phyloP scores from a whole-genome alignment of 2,329 filamentous ascomycete species.

The Exophiala alcalophila region DNA sequence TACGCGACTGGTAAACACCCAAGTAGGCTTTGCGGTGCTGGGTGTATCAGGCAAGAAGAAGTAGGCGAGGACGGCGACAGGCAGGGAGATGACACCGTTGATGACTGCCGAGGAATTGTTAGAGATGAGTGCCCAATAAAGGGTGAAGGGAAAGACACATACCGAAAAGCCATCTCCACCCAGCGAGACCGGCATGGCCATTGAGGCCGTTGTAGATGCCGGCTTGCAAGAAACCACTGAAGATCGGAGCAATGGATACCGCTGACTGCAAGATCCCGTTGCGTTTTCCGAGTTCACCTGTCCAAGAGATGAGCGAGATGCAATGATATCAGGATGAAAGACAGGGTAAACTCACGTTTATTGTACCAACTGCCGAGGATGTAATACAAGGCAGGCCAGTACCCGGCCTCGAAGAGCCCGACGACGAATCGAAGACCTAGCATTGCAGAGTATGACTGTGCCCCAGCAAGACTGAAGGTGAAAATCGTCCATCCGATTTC shows the following conservation, averaged over 20 bases:
- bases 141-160: not conserved
- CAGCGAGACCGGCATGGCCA: slow-evolving; percentile 48
- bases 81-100: slow-evolving; percentile 21
- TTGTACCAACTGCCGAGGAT: slow-evolving; percentile 23
- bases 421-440: slow-evolving; percentile 21
- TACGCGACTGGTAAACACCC: slow-evolving; percentile 19
- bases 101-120: slow-evolving; percentile 10
- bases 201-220: slow-evolving; percentile 54
- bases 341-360: slow-evolving; percentile 20
- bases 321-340: too few species aligned
- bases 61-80: slow-evolving; percentile 17
- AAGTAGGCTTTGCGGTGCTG: slow-evolving; percentile 18
- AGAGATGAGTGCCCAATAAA: not conserved
- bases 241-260: slow-evolving; percentile 23
- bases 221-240: slow-evolving; percentile 53
- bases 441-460: slow-evolving; percentile 14
- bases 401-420: slow-evolving; percentile 22
- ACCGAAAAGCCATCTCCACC: slow-evolving; percentile 51
- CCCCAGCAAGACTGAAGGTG: slow-evolving; percentile 21
- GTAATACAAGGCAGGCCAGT: slow-evolving; percentile 30
- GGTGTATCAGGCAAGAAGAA: slow-evolving; percentile 21
- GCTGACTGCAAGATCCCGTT: slow-evolving; percentile 23
- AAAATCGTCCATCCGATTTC: slow-evolving; percentile 23
- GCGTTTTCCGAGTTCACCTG: slow-evolving; percentile 31
- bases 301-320: too few species aligned